These are phyloP conservation scores for Penicillium sp. DNA, from an alignment of 2,329 filamentous ascomycete genomes.

Conservation along the genomic window DNA sequence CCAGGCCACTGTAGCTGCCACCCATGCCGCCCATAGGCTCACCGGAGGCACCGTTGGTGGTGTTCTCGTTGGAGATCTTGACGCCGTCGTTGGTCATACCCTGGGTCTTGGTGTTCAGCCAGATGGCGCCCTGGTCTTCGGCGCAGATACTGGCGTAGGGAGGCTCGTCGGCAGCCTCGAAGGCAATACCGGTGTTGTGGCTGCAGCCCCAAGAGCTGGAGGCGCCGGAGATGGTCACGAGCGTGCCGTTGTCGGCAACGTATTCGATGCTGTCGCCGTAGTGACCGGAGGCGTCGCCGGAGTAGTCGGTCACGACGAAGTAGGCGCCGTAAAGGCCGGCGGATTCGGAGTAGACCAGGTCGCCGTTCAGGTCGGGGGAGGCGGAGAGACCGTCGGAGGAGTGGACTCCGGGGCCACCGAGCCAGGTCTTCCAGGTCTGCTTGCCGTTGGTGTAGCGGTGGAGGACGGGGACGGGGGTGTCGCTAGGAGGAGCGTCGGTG, in stretches of 20 bases:
- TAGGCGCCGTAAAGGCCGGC: slow-evolving; percentile 54
- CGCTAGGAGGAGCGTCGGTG: slow-evolving; percentile 43
- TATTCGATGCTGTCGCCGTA: slow-evolving; percentile 52
- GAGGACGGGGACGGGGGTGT: slow-evolving; percentile 48
- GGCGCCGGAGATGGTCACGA: slow-evolving; percentile 46
- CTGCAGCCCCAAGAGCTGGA: slow-evolving; percentile 55
- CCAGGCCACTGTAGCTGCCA: slow-evolving; percentile 52
- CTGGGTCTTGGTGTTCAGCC: background rate
- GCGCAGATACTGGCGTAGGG: slow-evolving; percentile 54
- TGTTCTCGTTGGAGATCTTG: slow-evolving; percentile 38
- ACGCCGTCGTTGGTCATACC: slow-evolving; percentile 46
- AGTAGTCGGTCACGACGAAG: slow-evolving; percentile 54
- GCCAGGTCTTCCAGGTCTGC: slow-evolving; percentile 51
- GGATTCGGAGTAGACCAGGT: slow-evolving; percentile 52
- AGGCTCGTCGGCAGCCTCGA: slow-evolving; percentile 51
- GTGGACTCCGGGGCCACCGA: slow-evolving; percentile 51
- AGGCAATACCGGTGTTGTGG: slow-evolving; percentile 57
- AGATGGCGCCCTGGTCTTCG: slow-evolving; percentile 50
- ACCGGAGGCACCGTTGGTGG: no score
- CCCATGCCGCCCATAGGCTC: slow-evolving; percentile 41
- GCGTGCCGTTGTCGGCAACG: slow-evolving; percentile 41
- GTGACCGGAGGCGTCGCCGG: slow-evolving; percentile 47
- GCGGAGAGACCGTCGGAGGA: slow-evolving; percentile 41
- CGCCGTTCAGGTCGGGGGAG: slow-evolving; percentile 54
- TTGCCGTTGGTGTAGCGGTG: slow-evolving; percentile 50